Percentiles rank a stretch among this genome's conserved stretches.
Conservation (phyloP, 2,329 filamentous ascomycete genomes). For the Sporothrix pallida region DNA sequence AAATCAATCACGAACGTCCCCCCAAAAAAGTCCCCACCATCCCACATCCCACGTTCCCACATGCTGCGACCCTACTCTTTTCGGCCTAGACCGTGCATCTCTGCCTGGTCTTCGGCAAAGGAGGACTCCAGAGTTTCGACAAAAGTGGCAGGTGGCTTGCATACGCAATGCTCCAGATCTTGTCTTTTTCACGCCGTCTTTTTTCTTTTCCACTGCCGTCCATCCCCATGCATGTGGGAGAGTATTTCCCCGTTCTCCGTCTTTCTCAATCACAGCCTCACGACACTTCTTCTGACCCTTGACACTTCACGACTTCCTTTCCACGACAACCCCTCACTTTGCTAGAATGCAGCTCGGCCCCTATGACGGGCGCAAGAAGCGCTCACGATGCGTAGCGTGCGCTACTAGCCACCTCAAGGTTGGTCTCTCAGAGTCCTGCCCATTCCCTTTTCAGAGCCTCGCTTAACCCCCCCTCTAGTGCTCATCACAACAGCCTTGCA, state of each 20-base stretch:
- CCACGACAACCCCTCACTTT: background rate
- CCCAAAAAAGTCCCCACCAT: background rate
- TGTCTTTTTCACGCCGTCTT: too few species aligned
- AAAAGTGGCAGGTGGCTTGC: too few species aligned
- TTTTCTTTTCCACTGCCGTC: too few species aligned
- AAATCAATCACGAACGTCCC: background rate
- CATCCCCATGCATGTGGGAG: too few species aligned
- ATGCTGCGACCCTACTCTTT: background rate
- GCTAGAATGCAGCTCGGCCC: background rate
- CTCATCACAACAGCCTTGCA: background rate
- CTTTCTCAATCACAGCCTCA: background rate
- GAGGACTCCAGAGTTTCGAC: too few species aligned
- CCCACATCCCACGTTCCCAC: background rate
- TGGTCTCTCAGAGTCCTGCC: background rate
- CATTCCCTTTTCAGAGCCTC: too few species aligned
- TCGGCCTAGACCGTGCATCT: background rate
- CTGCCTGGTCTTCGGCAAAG: background rate
- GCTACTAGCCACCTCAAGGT: slow-evolving; percentile 16
- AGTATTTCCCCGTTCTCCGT: background rate
- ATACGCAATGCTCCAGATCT: too few species aligned
- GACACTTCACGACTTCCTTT: background rate
- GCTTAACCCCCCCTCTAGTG: background rate
- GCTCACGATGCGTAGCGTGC: background rate
- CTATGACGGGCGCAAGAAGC: slow-evolving; percentile 23
- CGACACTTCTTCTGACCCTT: background rate